These are phyloP conservation scores for Pichia exigua DNA, from an alignment of 805 yeast species.

Conservation along the genomic window DNA sequence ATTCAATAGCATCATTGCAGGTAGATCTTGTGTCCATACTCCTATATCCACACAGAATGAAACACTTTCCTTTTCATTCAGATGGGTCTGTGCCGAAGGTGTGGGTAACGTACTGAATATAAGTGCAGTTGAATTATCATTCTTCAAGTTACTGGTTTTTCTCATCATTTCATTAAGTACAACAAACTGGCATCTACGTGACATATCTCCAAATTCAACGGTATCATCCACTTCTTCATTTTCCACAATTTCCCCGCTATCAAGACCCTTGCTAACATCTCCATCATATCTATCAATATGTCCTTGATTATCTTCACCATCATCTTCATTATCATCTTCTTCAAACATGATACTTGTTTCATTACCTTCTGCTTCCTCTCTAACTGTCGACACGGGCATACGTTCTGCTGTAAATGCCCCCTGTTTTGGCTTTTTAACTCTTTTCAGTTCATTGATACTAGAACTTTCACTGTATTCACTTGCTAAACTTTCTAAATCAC, in stretches of 20 bases:
- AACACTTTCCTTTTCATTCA: conserved; percentile 43
- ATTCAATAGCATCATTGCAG: conserved; percentile 76
- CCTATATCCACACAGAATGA: conserved; percentile 73
- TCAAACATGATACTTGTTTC: conserved; percentile 53
- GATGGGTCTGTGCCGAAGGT: background rate
- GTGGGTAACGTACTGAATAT: conserved; percentile 65
- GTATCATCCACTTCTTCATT: conserved; percentile 4
- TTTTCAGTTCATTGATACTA: background rate
- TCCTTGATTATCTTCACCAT: background rate
- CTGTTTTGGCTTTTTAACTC: conserved; percentile 17
- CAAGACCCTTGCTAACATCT: background rate
- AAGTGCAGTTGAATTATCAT: conserved; percentile 40
- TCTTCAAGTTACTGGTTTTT: conserved; percentile 12
- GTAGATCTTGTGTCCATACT: conserved; percentile 73
- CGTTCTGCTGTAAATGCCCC: conserved; percentile 51
- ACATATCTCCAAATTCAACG: conserved; percentile 7
- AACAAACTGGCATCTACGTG: conserved; percentile 53
- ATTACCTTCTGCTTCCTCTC: conserved; percentile 62
- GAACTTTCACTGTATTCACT: conserved; percentile 1
- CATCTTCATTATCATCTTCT: background rate
- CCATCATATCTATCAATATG: background rate
- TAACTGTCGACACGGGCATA: conserved; percentile 57
- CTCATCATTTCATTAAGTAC: conserved; percentile 83
- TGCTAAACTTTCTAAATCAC: conserved; percentile 2
- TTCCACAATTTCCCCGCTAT: background rate